A percentile compares a stretch with the other conserved stretches of the same genome.
Conservation (phyloP, 164 flowering plant species). For the Amborella trichopoda region DNA sequence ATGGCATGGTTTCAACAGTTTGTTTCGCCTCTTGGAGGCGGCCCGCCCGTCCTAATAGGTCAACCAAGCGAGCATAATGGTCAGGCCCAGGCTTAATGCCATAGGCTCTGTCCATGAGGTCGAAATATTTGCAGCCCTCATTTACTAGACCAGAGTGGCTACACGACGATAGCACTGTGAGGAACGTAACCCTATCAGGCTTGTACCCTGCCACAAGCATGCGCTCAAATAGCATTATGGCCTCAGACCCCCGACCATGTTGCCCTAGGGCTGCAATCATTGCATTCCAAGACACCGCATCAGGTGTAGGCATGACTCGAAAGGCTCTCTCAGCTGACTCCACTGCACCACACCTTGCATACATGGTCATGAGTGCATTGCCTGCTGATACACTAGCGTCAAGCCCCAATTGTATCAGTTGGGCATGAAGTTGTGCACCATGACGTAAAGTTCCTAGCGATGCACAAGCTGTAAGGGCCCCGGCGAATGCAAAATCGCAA, state of each 20-base stretch:
- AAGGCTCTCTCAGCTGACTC: constrained; percentile 44
- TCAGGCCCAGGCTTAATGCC: constrained; percentile 62
- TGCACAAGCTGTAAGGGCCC: constrained; percentile 57
- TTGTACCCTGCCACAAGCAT: constrained; percentile 46
- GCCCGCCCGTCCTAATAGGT: constrained; percentile 73
- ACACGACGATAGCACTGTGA: constrained; percentile 71
- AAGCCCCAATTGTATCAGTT: constrained; percentile 36
- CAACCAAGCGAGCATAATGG: constrained; percentile 71
- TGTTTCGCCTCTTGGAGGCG: constrained; percentile 46
- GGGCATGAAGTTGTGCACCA: constrained; percentile 38
- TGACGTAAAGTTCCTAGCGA: constrained; percentile 61
- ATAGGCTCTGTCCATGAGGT: constrained; percentile 33
- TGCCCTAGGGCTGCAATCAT: constrained; percentile 68
- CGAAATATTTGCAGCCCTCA: constrained; percentile 47
- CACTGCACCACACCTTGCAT: constrained; percentile 63
- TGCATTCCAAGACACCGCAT: constrained; percentile 51
- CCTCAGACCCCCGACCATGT: constrained; percentile 60
- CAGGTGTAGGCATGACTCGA: constrained; percentile 37
- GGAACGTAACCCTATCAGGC: constrained; percentile 67
- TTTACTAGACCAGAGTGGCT: constrained; percentile 66
- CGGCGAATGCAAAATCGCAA: constrained; percentile 69
- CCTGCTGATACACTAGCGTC: constrained; percentile 68
- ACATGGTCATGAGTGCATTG: constrained; percentile 73
- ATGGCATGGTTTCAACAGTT: constrained; percentile 48
- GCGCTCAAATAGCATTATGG: constrained; percentile 40